These are phyloP conservation scores for Zelopaecilomyces penicillatus DNA, from an alignment of 2,329 filamentous ascomycete species.

Conservation along the genomic window DNA sequence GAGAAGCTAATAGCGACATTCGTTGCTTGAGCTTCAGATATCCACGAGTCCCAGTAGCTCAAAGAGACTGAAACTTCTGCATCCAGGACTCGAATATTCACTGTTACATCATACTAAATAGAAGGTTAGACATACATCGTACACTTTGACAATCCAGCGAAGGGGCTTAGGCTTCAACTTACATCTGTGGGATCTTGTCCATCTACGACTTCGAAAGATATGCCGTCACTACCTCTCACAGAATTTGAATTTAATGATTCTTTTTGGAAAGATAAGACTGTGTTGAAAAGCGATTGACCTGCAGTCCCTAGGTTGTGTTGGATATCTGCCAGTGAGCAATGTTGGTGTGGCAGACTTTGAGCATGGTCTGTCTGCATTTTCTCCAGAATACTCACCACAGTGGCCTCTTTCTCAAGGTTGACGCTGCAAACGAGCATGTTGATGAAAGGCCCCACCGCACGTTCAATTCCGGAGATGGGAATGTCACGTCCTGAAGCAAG, in stretches of 20 bases:
- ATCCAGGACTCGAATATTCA: neutral
- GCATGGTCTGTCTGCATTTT: neutral
- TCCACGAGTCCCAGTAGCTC: neutral
- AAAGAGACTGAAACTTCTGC: neutral
- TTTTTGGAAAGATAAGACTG: neutral
- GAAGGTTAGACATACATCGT: neutral
- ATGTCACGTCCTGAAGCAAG: neutral
- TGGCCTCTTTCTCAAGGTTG: neutral
- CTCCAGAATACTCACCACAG: neutral
- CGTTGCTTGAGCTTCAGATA: neutral
- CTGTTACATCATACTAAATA: neutral
- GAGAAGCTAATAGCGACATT: neutral
- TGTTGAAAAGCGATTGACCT: neutral
- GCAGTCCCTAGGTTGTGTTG: neutral
- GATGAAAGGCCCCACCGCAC: neutral
- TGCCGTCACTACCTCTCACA: neutral
- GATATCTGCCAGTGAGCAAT: neutral
- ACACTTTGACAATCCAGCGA: too few relatives aligned
- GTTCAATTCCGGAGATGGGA: neutral
- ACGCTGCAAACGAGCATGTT: neutral
- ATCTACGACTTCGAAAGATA: neutral
- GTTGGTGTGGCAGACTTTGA: neutral
- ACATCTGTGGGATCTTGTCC: neutral
- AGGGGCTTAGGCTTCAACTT: neutral
- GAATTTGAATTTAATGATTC: neutral